Percentiles rank a stretch among this genome's conserved stretches.
phyloP scores from a whole-genome alignment of 164 flowering plant genomes.

The Aristolochia californica region DNA sequence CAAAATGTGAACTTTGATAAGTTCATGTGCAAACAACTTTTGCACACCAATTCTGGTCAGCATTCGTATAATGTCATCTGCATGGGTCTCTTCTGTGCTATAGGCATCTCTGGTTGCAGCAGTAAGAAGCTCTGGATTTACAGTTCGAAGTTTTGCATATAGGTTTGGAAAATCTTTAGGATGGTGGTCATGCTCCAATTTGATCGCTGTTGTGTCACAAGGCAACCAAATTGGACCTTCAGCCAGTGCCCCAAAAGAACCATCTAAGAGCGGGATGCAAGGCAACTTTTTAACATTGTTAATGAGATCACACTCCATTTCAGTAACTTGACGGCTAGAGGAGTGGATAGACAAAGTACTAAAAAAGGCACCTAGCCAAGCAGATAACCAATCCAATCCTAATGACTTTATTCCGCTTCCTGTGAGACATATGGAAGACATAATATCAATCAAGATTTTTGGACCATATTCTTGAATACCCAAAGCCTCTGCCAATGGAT shows the following conservation, averaged over 20 bases:
- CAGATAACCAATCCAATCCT: constrained; percentile 68
- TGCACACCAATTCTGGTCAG: constrained; percentile 67
- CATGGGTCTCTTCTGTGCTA: constrained; percentile 13
- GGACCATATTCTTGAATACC: constrained; percentile 83
- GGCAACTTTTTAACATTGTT: constrained; percentile 39
- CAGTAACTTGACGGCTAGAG: constrained; percentile 15
- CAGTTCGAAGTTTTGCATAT: constrained; percentile 57
- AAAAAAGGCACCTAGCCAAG: constrained; percentile 53
- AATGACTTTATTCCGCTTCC: constrained; percentile 40
- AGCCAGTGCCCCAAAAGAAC: constrained; percentile 53
- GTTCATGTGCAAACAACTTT: constrained; percentile 68
- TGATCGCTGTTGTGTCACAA: constrained; percentile 28
- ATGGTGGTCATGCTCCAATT: constrained; percentile 29
- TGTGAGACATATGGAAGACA: constrained; percentile 38
- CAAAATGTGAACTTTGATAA: constrained; percentile 55
- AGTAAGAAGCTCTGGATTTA: constrained; percentile 49
- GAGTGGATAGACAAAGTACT: constrained; percentile 19
- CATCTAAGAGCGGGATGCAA: constrained; percentile 89
- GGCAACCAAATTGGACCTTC: constrained; percentile 83
- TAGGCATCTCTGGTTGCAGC: constrained; percentile 19
- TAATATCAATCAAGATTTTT: constrained; percentile 38
- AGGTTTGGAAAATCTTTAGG: constrained; percentile 48
- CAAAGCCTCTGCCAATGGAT: constrained; percentile 59
- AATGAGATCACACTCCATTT: constrained; percentile 27
- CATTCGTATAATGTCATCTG: constrained; percentile 35